Evolutionary conservation across 352 stramenopile species (phyloP).

Genomic region (Globisporangium mamillatum): DNA sequence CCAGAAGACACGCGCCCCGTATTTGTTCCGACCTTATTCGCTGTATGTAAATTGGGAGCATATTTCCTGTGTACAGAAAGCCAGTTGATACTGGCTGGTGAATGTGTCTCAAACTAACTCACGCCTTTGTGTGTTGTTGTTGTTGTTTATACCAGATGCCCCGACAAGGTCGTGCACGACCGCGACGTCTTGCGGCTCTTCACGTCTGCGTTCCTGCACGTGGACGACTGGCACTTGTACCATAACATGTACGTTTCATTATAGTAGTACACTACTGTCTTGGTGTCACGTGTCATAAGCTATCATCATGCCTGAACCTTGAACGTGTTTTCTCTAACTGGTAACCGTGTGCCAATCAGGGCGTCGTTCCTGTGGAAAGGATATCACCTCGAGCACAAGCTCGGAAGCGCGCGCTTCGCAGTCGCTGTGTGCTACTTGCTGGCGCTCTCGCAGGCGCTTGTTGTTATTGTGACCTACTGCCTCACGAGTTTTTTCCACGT

Average conservation of each 20-base stretch:
- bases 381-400: slow-evolving; percentile 62
- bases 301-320: neutral
- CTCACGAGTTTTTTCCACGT: slow-evolving; percentile 27
- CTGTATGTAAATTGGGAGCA: slow-evolving; percentile 29
- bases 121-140: slow-evolving; percentile 1
- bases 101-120: slow-evolving; percentile 8
- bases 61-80: neutral
- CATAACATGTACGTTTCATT: slow-evolving; percentile 81
- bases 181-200: slow-evolving; percentile 49
- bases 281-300: neutral
- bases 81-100: neutral
- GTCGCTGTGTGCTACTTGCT: slow-evolving; percentile 53
- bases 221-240: slow-evolving; percentile 85
- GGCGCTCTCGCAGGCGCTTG: slow-evolving; percentile 55
- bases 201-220: slow-evolving; percentile 77
- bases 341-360: slow-evolving; percentile 28
- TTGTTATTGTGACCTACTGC: slow-evolving; percentile 39
- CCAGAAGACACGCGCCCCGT: slow-evolving; percentile 38
- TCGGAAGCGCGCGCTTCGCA: slow-evolving; percentile 52
- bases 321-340: neutral
- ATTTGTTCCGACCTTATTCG: slow-evolving; percentile 35
- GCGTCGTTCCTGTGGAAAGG: slow-evolving; percentile 84
- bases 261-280: slow-evolving; percentile 5
- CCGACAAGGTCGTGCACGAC: slow-evolving; percentile 43
- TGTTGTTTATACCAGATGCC: slow-evolving; percentile 47